phyloP scores from a whole-genome alignment of 805 yeast genomes.

The Zygosaccharomyces bailii region DNA sequence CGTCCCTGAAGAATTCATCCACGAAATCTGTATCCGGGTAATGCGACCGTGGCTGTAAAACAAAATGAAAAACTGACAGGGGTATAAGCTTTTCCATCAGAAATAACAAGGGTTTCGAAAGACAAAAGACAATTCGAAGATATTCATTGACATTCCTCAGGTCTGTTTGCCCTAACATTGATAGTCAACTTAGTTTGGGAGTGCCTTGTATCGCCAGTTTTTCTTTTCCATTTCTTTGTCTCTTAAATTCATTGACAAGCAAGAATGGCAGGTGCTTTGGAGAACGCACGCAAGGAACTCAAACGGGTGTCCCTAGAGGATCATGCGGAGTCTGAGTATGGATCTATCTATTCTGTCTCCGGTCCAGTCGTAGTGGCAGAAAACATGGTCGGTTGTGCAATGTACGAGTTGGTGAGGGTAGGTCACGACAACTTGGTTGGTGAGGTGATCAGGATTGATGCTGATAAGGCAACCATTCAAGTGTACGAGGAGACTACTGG shows the following conservation, averaged over 20 bases:
- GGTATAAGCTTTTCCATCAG: slow-evolving; percentile 6
- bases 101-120: slow-evolving; percentile 2
- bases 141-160: background rate
- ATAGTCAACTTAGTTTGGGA: background rate
- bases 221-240: background rate
- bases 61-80: slow-evolving; percentile 8
- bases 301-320: slow-evolving; percentile 79
- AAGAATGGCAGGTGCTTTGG: slow-evolving; percentile 86
- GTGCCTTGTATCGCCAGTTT: background rate
- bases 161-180: background rate
- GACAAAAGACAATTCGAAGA: background rate
- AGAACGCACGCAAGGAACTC: slow-evolving; percentile 92
- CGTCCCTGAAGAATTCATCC: too few relatives aligned
- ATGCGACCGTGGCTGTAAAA: slow-evolving; percentile 14
- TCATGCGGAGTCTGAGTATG: slow-evolving; percentile 73
- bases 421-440: slow-evolving; percentile 97
- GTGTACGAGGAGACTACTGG: slow-evolving; percentile 99
- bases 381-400: slow-evolving; percentile 99
- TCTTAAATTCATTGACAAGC: slow-evolving; percentile 6
- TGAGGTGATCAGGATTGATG: slow-evolving; percentile 95
- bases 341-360: slow-evolving; percentile 88
- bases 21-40: slow-evolving; percentile 12
- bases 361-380: slow-evolving; percentile 98
- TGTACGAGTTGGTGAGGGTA: slow-evolving; percentile 97
- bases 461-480: slow-evolving; percentile 96